Conservation (phyloP, 371 early-diverging fungal species). For the Mortierella sp. region DNA sequence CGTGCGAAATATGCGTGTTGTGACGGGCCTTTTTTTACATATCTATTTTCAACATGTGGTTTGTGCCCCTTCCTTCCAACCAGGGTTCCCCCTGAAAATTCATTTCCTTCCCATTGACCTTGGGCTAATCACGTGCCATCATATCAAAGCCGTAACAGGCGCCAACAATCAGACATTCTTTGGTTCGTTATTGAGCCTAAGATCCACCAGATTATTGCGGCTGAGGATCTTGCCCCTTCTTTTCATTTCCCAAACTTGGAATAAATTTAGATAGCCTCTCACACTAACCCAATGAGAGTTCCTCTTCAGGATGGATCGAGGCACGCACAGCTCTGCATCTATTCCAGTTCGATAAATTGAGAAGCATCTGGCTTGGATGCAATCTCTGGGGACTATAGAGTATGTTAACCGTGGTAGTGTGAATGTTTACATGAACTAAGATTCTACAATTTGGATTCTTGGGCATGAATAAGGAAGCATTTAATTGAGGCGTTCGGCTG, state of each 20-base stretch:
- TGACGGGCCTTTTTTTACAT: background rate
- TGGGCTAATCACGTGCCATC: background rate
- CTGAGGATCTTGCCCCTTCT: background rate
- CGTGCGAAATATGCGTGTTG: background rate
- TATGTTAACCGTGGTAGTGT: too few species aligned
- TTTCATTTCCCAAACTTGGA: background rate
- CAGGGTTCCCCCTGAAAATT: too few species aligned
- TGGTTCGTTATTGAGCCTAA: background rate
- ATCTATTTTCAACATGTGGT: background rate
- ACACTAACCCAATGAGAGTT: too few species aligned
- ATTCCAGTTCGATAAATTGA: slow-evolving; percentile 13
- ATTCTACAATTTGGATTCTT: too few species aligned
- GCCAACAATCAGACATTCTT: background rate
- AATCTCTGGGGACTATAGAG: background rate
- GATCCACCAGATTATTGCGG: background rate
- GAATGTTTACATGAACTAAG: too few species aligned
- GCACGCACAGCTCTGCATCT: slow-evolving; percentile 17
- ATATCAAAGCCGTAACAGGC: background rate
- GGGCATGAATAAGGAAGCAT: too few species aligned
- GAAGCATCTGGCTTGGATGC: slow-evolving; percentile 18
- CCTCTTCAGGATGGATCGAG: slow-evolving; percentile 8
- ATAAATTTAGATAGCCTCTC: too few species aligned
- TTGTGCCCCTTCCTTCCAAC: too few species aligned
- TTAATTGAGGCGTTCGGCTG: too few species aligned
- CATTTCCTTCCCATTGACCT: too few species aligned